These are phyloP conservation scores for Dactylonectria estremocensis DNA, from an alignment of 2,329 filamentous ascomycete genomes.

Conservation along the genomic window DNA sequence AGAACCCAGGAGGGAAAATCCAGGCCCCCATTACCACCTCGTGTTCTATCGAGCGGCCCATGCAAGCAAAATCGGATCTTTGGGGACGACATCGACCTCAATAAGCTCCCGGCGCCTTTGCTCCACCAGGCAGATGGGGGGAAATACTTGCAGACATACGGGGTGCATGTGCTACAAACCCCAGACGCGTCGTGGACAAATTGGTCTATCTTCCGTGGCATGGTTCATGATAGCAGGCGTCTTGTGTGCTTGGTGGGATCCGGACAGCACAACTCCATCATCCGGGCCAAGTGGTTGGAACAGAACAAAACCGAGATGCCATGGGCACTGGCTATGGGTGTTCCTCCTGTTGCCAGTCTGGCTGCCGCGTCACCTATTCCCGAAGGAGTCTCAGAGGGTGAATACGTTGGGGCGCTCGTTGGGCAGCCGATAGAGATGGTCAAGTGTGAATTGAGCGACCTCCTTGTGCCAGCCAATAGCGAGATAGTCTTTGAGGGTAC, in stretches of 20 bases:
- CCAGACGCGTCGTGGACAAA: conserved; percentile 64
- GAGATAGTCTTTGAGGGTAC: conserved; percentile 68
- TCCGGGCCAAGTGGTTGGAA: conserved; percentile 58
- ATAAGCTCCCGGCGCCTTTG: conserved; percentile 54
- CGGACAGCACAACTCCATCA: conserved; percentile 61
- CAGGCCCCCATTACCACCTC: background rate
- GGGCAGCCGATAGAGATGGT: conserved; percentile 62
- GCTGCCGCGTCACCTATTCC: conserved; percentile 37
- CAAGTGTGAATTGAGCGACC: conserved; percentile 65
- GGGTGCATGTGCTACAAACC: conserved; percentile 63
- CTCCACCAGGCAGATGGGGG: conserved; percentile 64
- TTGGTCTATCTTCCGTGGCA: conserved; percentile 61
- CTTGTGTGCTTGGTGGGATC: conserved; percentile 59
- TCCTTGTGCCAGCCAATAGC: conserved; percentile 63
- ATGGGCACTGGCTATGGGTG: conserved; percentile 17
- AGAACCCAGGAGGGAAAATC: background rate
- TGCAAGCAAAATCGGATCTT: conserved; percentile 23
- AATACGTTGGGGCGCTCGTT: conserved; percentile 63
- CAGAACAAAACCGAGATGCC: conserved; percentile 51
- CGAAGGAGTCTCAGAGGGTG: conserved; percentile 58
- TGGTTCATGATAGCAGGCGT: conserved; percentile 61
- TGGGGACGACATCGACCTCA: conserved; percentile 13
- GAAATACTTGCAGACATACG: conserved; percentile 66
- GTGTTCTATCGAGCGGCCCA: background rate
- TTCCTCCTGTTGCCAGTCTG: conserved; percentile 1